Conservation (phyloP, 345 rosid genomes). For the Citropsis articulata region DNA sequence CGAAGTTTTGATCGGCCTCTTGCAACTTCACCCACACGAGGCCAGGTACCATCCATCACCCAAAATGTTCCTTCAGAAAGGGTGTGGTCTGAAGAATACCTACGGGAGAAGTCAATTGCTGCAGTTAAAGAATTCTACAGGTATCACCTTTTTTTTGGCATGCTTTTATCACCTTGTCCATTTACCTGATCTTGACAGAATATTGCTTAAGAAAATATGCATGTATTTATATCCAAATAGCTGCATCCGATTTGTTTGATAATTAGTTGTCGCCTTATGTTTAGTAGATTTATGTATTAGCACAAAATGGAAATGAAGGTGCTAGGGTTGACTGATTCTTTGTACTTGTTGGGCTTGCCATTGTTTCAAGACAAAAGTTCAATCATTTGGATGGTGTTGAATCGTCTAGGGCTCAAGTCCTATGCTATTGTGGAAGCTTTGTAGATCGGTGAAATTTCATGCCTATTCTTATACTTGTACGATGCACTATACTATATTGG, state of each 20-base stretch:
- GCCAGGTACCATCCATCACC: conserved; percentile 35
- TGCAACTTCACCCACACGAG: conserved; percentile 43
- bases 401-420: background rate
- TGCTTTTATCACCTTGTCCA: background rate
- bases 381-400: background rate
- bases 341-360: background rate
- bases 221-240: background rate
- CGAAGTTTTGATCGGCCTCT: conserved; percentile 50
- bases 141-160: conserved; percentile 31
- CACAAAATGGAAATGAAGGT: background rate
- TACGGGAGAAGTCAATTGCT: conserved; percentile 55
- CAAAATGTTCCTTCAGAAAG: conserved; percentile 51
- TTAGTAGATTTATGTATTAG: background rate
- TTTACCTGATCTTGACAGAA: background rate
- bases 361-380: background rate
- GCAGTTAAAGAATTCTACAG: conserved; percentile 95
- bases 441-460: background rate
- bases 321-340: background rate
- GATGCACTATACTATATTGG: background rate
- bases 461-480: background rate
- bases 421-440: background rate
- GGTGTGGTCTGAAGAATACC: conserved; percentile 53
- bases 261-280: background rate
- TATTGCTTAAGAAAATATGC: background rate
- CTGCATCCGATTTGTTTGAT: background rate